Base-by-base conservation (phyloP, 148 eudicot genomes). In the Fagopyrum homotropicum region DNA sequence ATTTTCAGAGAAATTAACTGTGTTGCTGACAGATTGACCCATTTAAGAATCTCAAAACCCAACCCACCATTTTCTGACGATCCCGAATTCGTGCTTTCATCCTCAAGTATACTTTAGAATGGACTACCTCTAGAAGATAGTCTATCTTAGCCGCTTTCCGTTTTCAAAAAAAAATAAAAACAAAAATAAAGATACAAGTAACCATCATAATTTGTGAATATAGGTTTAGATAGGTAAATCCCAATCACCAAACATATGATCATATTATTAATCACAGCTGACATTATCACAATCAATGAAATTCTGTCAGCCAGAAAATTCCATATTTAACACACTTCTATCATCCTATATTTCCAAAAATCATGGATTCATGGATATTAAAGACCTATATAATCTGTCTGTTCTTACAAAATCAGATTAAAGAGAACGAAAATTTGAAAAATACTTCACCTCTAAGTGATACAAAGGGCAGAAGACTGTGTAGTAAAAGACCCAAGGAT, bases 231-330 rank as follows among this genome's bases (percentile, higher is more conserved):
- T 29, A 61, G 10, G 69, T 30, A 3, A 61, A 61, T 29, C 44
- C 69, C 44, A 61, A 30, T 57, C 69, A 61, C 44, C 44, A 61
- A 61, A 61, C 1, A 61, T 29, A 61, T 61, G 45, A 61, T 29
- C 69, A 26, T 61, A 30, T 29, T 61, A 30, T 26, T 61, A 61
- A 61, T 40, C 46, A 66, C 45, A 35, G 43, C 70, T 66, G 70
- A 5, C 19, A 66, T 66, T 66, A 66, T 11, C 47, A 40, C 46
- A 66, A 66, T 60, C 2, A 60, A 60, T 22, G 43, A 60, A 60
- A 60, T 60, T 60, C 68, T 60, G 68, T 60, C 35, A 60, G 40
- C 40, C 68, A 60, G 68, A 60, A 26, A 26, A 10, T 22, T 60
- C 68, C 68, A 60, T 60, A 22, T 60, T 4, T 60, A 29, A 60